phyloP scores from a whole-genome alignment of 108 stramenopile genomes.

The Conticribra weissflogii region DNA sequence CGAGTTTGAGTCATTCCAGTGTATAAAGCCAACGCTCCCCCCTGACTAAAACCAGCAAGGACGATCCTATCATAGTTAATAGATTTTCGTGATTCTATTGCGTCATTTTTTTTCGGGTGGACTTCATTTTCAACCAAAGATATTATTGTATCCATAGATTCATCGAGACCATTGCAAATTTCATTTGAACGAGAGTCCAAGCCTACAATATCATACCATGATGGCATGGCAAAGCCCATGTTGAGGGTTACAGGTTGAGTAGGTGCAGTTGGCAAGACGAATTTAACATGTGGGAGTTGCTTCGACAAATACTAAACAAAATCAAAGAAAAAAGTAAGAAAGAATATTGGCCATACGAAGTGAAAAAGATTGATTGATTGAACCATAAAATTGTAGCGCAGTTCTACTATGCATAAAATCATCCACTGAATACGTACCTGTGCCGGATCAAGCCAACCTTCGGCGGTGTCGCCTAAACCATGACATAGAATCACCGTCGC shows the following conservation, averaged over 20 bases:
- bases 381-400: not conserved
- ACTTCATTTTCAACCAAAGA: conserved; percentile 35
- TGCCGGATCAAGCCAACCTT: conserved; percentile 58
- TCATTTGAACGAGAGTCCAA: conserved; percentile 76
- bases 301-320: conserved; percentile 40
- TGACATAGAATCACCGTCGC: conserved; percentile 63
- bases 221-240: conserved; percentile 88
- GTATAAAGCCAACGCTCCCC: conserved; percentile 64
- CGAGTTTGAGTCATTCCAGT: conserved; percentile 52
- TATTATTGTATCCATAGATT: conserved; percentile 19
- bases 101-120: conserved; percentile 22
- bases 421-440: conserved; percentile 11
- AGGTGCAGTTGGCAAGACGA: conserved; percentile 92
- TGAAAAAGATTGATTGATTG: no score
- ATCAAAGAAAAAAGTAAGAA: no score
- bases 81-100: not conserved
- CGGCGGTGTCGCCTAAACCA: conserved; percentile 67
- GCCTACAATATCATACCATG: conserved; percentile 93
- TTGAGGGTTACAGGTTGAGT: conserved; percentile 93
- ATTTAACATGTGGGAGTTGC: conserved; percentile 55
- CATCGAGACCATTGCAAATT: conserved; percentile 60
- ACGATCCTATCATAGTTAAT: conserved; percentile 52
- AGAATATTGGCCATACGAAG: no score
- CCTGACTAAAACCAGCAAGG: conserved; percentile 71
- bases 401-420: not conserved